Evolutionary conservation across 306 rosid species (phyloP), one percentile per base, ranked within the genome.

Genomic region (Prunus armeniaca): DNA sequence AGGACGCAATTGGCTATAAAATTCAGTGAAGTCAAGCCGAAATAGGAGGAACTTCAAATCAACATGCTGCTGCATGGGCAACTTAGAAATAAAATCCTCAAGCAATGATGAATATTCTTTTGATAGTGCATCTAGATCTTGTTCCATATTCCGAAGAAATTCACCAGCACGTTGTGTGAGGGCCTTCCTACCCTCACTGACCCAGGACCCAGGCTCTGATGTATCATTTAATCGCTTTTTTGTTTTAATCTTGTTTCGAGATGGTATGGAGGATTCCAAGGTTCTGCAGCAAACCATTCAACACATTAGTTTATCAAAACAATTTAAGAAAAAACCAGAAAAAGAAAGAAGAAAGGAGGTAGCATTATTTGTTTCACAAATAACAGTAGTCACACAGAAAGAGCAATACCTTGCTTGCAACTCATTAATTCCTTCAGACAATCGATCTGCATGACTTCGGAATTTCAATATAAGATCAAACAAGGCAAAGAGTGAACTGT

Each of bases 21-120:
- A 95, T 69, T 95, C 97, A 11, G 89, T 95, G 85, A 90, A 95
- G 85, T 95, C 98, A 72, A 95, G 99, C 72, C 98, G 93, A 87
- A 95, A 95, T 73, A 91, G 83, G 67, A 95, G 99, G 85, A 95
- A 95, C 83, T 95, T 95, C 30, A 95, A 87, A 86, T 95, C 99
- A 72, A 95, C 93, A 83, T 95, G 99, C 71, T 88, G 93, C 89
- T 95, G 99, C 67, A 92, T 81, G 62, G 99, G 99, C 86, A 92
- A 83, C 89, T 92, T 97, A 69, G 97, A 89, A 71, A 95, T 88
- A 88, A 95, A 95, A 67, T 81, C 91, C 86, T 95, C 96, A 68
- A 89, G 96, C 79, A 89, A 81, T 67, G 90, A 89, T 14, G 99
- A 91, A 82, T 95, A 95, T 80, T 95, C 96, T 82, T 89, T 83